phyloP scores from a whole-genome alignment of 768 basidiomycete species.

The Lentinula sp. region DNA sequence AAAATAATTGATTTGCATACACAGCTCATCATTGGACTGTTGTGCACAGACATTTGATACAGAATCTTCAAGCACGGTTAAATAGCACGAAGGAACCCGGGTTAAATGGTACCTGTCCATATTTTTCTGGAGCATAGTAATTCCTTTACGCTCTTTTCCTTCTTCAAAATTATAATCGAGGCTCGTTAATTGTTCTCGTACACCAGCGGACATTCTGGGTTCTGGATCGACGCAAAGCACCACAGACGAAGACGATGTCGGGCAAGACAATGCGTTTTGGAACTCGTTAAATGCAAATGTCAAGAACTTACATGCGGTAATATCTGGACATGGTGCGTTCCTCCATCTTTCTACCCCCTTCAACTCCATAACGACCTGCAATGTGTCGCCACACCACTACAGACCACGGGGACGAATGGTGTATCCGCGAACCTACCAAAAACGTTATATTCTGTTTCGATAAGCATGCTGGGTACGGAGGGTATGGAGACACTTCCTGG shows the following conservation, averaged over 20 bases:
- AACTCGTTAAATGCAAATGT: constrained; percentile 49
- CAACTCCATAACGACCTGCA: neutral
- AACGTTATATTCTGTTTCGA: constrained; percentile 69
- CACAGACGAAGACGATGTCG: constrained; percentile 23
- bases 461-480: constrained; percentile 65
- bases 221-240: constrained; percentile 60
- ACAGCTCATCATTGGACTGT: neutral
- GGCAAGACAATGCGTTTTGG: constrained; percentile 60
- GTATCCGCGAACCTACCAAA: constrained; percentile 56
- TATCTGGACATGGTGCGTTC: constrained; percentile 63
- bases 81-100: constrained; percentile 33
- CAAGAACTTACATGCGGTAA: constrained; percentile 59
- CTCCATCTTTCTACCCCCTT: neutral
- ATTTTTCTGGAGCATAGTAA: neutral
- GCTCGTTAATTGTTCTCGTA: neutral
- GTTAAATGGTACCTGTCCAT: constrained; percentile 28
- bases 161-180: neutral
- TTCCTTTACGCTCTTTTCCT: neutral
- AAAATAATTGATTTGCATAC: neutral
- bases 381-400: too few species aligned
- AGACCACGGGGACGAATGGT: constrained; percentile 84
- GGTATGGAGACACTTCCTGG: neutral
- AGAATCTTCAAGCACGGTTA: constrained; percentile 28
- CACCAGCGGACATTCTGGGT: constrained; percentile 43
- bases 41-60: constrained; percentile 26